Conservation (phyloP, 106 monocot genomes). For the Xerophyta viscosa region DNA sequence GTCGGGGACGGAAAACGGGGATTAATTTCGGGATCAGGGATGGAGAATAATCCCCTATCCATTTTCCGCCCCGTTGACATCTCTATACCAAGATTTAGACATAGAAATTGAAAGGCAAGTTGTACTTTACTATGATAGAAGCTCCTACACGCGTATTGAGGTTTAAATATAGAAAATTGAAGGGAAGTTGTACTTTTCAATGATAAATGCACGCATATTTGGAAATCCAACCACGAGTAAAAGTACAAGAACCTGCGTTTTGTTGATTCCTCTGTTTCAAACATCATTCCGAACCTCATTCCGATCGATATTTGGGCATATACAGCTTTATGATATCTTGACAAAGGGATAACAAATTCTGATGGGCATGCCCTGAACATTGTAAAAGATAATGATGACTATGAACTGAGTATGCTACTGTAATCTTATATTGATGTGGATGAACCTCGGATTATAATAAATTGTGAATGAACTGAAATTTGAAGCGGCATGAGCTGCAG, state of each 20-base stretch:
- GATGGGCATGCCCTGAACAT: conserved; percentile 71
- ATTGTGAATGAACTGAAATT: conserved; percentile 70
- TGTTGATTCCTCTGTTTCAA: conserved; percentile 89
- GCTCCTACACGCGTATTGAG: no score
- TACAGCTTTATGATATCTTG: conserved; percentile 68
- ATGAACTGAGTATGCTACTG: background rate
- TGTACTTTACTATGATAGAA: no score
- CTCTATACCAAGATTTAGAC: no score
- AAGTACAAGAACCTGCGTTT: conserved; percentile 60
- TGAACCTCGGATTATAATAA: conserved; percentile 91
- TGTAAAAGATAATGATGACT: background rate
- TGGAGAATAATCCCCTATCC: no score
- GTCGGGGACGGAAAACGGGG: no score
- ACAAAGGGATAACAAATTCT: conserved; percentile 75
- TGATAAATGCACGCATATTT: no score
- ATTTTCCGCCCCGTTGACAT: no score
- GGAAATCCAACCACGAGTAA: no score
- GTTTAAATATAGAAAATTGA: no score
- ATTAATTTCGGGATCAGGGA: no score
- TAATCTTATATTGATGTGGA: background rate
- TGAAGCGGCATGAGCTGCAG: conserved; percentile 84
- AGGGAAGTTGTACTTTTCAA: no score
- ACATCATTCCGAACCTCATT: conserved; percentile 98
- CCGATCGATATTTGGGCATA: conserved; percentile 76
- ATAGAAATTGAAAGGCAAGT: no score